These are phyloP conservation scores for Vitis rotundifolia DNA, from an alignment of 164 flowering plant species.

Conservation along the genomic window DNA sequence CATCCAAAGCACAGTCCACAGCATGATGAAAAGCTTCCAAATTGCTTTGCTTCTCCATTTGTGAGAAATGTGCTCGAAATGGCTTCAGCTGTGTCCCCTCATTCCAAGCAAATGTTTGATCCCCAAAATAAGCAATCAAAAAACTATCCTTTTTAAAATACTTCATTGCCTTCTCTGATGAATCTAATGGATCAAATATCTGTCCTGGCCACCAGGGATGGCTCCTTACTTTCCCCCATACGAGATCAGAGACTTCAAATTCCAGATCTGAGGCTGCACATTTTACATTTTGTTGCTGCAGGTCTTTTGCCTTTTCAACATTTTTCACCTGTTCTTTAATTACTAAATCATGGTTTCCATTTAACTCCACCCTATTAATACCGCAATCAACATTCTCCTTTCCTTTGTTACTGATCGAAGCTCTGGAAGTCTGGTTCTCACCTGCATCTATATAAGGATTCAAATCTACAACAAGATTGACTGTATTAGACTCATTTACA, in stretches of 20 bases:
- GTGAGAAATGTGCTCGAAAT: slow-evolving; percentile 48
- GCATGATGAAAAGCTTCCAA: slow-evolving; percentile 53
- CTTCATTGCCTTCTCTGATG: slow-evolving; percentile 58
- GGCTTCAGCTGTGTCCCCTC: slow-evolving; percentile 61
- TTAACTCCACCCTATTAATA: neutral
- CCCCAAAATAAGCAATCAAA: slow-evolving; percentile 83
- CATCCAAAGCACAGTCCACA: slow-evolving; percentile 71
- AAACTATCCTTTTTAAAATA: slow-evolving; percentile 42
- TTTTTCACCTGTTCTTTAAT: neutral
- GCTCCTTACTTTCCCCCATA: slow-evolving; percentile 90
- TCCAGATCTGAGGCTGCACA: slow-evolving; percentile 14
- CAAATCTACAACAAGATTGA: slow-evolving; percentile 16
- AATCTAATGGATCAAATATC: slow-evolving; percentile 60
- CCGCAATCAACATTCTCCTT: neutral
- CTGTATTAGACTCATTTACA: neutral
- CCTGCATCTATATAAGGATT: neutral
- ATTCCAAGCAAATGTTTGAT: slow-evolving; percentile 85
- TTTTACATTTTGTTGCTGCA: slow-evolving; percentile 1
- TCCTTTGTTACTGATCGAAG: neutral
- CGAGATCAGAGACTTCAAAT: slow-evolving; percentile 53
- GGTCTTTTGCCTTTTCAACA: neutral
- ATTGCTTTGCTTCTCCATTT: slow-evolving; percentile 62
- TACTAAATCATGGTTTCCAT: neutral
- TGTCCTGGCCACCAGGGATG: slow-evolving; percentile 99
- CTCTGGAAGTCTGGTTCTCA: neutral